phyloP scores from a whole-genome alignment of 345 rosid species.

The Populus alba region DNA sequence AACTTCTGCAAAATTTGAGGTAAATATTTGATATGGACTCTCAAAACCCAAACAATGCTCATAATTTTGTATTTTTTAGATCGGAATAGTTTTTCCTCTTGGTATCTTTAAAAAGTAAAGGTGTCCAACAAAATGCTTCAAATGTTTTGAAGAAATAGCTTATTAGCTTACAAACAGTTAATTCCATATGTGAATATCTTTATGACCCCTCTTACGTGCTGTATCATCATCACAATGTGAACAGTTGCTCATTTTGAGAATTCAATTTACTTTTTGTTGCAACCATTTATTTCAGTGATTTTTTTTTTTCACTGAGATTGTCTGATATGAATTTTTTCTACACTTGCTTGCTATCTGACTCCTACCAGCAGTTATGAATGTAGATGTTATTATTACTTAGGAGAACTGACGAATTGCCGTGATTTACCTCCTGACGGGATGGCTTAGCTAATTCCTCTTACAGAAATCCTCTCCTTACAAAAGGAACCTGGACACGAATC shows the following conservation, averaged over 20 bases:
- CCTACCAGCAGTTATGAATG: neutral
- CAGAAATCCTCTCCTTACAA: neutral
- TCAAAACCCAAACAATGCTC: neutral
- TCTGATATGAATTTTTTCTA: neutral
- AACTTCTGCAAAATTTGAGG: conserved; percentile 24
- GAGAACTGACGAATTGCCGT: neutral
- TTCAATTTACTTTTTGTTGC: neutral
- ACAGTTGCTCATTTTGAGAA: neutral
- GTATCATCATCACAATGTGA: neutral
- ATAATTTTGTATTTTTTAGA: neutral
- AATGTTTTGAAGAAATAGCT: neutral
- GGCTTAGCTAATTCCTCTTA: neutral
- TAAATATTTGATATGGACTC: conserved; percentile 26
- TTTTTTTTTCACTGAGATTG: neutral
- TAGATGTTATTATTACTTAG: neutral
- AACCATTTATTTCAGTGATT: neutral
- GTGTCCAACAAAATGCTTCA: neutral
- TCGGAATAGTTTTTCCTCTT: neutral
- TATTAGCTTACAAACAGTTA: neutral
- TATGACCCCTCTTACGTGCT: neutral
- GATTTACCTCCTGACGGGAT: neutral
- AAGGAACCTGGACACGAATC: neutral
- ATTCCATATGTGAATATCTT: conserved; percentile 1
- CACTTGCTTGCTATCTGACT: neutral
- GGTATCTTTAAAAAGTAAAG: neutral